Evolutionary conservation across 2,329 filamentous ascomycete species (phyloP), one percentile per base, ranked within the genome.

Genomic region (Albifimbria verrucaria): DNA sequence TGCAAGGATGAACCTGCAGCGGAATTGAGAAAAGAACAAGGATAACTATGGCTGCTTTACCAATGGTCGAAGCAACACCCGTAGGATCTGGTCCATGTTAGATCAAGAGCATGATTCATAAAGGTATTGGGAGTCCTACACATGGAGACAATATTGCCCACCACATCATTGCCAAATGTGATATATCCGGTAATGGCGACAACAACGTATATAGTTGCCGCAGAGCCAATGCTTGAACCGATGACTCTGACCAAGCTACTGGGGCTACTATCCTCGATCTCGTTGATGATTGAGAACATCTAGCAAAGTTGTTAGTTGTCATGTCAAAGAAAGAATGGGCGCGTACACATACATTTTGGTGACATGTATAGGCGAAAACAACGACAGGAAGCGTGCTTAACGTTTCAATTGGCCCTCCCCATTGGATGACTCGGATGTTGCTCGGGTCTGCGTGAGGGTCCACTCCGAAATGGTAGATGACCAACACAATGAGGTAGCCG

Each of bases 211-310:
- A 96, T 87, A 18, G 79, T 80, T 12, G 90, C 90, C n/a, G 93
- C 90, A 25, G 88, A 88, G 20, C 94, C 94, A 61, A 96, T 96
- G 62, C 92, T 96, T 4, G 88, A 81, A 21, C 81, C 77, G 12
- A 97, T 86, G 9, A 99, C 92, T 17, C 83, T 81, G 1, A 91
- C 87, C 7, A 93, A 88, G 57, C 88, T 77, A 18, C 68, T 72
- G 20, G 90, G 90, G 3, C 89, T 89, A 70, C 92, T 91, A 67
- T 96, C 87, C 54, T 84, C 81, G 60, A 99, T 91, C 72, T 99
- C 94, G 65, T 99, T 99, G 44, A 99, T 76, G 59, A 99, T 96
- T 11, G 93, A 96, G 69, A 99, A 99, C 94, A 99, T 99, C 90
- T 94, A 61, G 1, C 2, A 25, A 1, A 15, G 9, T 21, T 52